Evolutionary conservation across 1,139 yeast species (phyloP), one percentile per base, ranked within the genome.

Genomic region (Blastobotrys apis): DNA sequence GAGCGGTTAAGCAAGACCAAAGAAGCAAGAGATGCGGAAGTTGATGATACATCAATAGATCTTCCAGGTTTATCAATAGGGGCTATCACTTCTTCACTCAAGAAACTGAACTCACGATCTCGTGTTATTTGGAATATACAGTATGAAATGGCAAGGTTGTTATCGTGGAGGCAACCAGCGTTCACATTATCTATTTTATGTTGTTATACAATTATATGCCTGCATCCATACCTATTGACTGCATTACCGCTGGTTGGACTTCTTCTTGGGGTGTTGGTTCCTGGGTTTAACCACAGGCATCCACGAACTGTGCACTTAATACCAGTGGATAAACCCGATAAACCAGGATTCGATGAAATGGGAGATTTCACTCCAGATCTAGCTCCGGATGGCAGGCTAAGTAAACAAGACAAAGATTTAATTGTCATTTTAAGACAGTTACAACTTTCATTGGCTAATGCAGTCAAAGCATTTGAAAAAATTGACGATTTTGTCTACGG

Each of bases 261-360:
- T 4, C 60, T 83, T 31, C 69, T 74, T 49, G 81, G 80, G 0
- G 67, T 83, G 1, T 71, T 87, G 67, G 68, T 83, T 1, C 92
- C 94, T 0, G 87, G 85, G 1, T 88, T 81, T 57, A 68, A 78
- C 17, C 70, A 74, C 43, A 71, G 87, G 44, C 95, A 87, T 59
- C 95, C 60, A 6, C 40, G 50, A 22, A 22, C 26, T 6, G 26
- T 44, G 5, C 39, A 35, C n/a, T n/a, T 47, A 10, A 27, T 34
- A 10, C 47, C 47, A 1, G n/a, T 27, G 16, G 45, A 44, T 29
- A 41, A 38, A 20, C 50, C 50, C 9, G 33, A 34, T 30, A 33
- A 35, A 37, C 45, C 42, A 5, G 51, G 44, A 30, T 47, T 44
- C 37, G 50, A 47, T 34, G 50, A 47, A 21, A 41, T 44, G 44